Evolutionary conservation across 2,329 filamentous ascomycete genomes (phyloP), one percentile per base, ranked within the genome.

Genomic region (Thelonectria blattea): DNA sequence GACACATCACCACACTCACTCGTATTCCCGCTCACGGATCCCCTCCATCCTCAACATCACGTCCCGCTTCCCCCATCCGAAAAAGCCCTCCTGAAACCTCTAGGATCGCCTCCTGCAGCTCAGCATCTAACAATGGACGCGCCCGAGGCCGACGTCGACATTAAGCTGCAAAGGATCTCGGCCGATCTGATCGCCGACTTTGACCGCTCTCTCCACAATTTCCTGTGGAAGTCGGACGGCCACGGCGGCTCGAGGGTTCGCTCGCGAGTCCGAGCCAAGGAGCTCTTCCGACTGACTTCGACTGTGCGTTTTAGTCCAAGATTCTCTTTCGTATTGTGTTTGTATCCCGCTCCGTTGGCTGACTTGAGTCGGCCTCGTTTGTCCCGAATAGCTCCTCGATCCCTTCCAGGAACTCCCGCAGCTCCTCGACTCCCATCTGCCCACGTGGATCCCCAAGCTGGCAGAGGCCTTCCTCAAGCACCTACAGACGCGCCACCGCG

Each of bases 381-480:
- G 11, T 37, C 34, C 22, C 22, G 22, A 37, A 14, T 30, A 83
- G 80, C 74, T 85, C 5, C 86, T 99, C 51, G 93, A 97, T 68
- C 88, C 91, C 2, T 99, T 98, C 68, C 94, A 98, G 81, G 93
- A 97, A 80, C 89, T 96, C 66, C 95, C 95, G 17, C 95, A 99
- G 74, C 84, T 98, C 41, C 85, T 99, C 24, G 95, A 99, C 76
- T 87, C 92, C 10, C 86, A 94, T 74, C 83, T 99, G 43, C 88
- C 90, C 52, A 83, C 79, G 64, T 88, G 96, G 75, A 81, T 98
- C 51, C 89, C 91, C 22, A 80, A 85, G 42, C 81, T 98, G 37
- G 88, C 92, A 24, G 84, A 89, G 70, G 89, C 91, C 17, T 96
- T 94, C 70, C 79, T 97, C 18, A 85, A 87, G 55, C 88, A 87